Evolutionary conservation across 31 red algal genomes (phyloP).

Genomic region (Pterothamnion heteromorphum): DNA sequence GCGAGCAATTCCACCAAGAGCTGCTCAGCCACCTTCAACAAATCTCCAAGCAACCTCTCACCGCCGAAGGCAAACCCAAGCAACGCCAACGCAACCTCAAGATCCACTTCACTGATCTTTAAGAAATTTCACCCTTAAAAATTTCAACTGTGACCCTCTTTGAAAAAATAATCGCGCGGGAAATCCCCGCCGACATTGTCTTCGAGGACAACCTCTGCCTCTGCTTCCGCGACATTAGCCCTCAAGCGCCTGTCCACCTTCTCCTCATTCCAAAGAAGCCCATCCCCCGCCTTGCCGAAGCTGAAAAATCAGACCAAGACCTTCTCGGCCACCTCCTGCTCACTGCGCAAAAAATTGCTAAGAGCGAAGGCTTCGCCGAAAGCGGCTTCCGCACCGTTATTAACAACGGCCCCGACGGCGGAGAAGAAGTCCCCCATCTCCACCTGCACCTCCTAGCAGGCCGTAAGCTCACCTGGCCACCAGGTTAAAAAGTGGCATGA

Average conservation of each 20-base stretch:
- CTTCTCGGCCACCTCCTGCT: slow-evolving; percentile 78
- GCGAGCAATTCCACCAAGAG: too few species aligned
- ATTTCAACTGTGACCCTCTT: slow-evolving; percentile 59
- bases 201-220: slow-evolving; percentile 74
- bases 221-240: slow-evolving; percentile 80
- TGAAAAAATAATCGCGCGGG: slow-evolving; percentile 80
- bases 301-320: slow-evolving; percentile 53
- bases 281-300: slow-evolving; percentile 65
- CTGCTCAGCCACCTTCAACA: too few species aligned
- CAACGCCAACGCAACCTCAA: too few species aligned
- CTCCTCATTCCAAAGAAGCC: slow-evolving; percentile 75
- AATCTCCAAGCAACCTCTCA: too few species aligned
- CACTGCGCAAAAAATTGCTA: slow-evolving; percentile 67
- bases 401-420: slow-evolving; percentile 73
- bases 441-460: slow-evolving; percentile 88
- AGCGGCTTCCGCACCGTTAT: slow-evolving; percentile 72
- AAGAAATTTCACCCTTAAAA: slow-evolving; percentile 46
- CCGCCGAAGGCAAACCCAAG: too few species aligned
- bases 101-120: too few species aligned
- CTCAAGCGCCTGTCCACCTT: slow-evolving; percentile 79
- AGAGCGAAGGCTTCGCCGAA: slow-evolving; percentile 53
- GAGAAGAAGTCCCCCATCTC: slow-evolving; percentile 77
- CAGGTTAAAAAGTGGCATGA: too few species aligned
- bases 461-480: slow-evolving; percentile 58
- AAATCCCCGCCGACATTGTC: slow-evolving; percentile 89